These are phyloP conservation scores for Colletotrichum noveboracense DNA, from an alignment of 2,329 filamentous ascomycete species.

Conservation along the genomic window DNA sequence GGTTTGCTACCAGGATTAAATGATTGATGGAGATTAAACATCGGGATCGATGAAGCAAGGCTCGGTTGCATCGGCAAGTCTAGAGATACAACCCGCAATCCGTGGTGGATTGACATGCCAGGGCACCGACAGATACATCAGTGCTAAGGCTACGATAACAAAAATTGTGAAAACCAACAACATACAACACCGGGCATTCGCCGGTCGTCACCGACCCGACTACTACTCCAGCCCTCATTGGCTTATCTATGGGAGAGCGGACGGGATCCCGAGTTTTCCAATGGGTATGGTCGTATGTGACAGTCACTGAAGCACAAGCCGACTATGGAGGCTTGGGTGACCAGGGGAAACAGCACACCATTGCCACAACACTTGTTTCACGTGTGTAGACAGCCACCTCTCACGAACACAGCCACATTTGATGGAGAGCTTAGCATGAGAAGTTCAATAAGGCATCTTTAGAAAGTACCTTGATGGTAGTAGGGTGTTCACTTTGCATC, in stretches of 20 bases:
- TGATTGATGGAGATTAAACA: neutral
- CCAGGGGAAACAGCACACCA: neutral
- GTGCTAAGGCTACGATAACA: neutral
- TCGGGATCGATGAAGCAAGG: neutral
- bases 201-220: neutral
- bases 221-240: neutral
- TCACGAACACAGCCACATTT: neutral
- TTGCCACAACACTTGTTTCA: neutral
- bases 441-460: neutral
- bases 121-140: neutral
- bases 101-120: neutral
- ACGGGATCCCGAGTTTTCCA: neutral
- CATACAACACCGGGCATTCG: neutral
- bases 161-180: neutral
- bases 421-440: neutral
- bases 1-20: neutral
- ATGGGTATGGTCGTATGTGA: neutral
- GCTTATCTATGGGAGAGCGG: neutral
- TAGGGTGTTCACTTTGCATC: neutral
- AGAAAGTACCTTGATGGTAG: neutral
- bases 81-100: neutral
- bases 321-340: neutral
- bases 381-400: neutral
- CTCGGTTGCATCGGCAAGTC: neutral
- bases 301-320: accelerated